A percentile compares a stretch with the other conserved stretches of the same genome.
These are phyloP conservation scores for Pharus latifolius DNA, from an alignment of 176 grass and related monocot species.

Conservation along the genomic window DNA sequence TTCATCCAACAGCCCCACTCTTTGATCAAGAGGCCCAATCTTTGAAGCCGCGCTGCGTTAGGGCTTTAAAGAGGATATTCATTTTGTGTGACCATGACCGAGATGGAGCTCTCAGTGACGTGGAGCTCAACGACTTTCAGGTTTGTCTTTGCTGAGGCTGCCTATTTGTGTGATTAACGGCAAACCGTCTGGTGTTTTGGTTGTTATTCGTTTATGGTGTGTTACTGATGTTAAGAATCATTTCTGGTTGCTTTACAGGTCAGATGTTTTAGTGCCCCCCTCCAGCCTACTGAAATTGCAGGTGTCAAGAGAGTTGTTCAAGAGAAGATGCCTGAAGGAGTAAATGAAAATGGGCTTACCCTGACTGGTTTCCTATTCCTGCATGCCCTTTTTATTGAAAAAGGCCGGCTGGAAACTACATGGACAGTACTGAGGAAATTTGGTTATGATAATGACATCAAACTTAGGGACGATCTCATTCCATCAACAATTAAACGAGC, in stretches of 20 bases:
- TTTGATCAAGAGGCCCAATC: slow-evolving; percentile 94
- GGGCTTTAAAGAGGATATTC: slow-evolving; percentile 90
- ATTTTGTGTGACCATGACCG: slow-evolving; percentile 84
- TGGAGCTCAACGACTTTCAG: slow-evolving; percentile 96
- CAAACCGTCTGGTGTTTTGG: not conserved
- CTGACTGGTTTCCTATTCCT: slow-evolving; percentile 94
- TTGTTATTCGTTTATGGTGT: not conserved
- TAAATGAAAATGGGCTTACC: slow-evolving; percentile 73
- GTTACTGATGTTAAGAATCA: not conserved
- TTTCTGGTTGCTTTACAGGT: slow-evolving; percentile 38
- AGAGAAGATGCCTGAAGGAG: slow-evolving; percentile 96
- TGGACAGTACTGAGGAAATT: slow-evolving; percentile 98
- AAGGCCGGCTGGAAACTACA: slow-evolving; percentile 89
- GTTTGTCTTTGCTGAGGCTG: slow-evolving; percentile 14
- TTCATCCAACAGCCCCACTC: slow-evolving; percentile 85
- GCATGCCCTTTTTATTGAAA: slow-evolving; percentile 97
- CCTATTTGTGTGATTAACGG: not conserved
- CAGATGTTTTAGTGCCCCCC: slow-evolving; percentile 81
- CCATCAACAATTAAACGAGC: slow-evolving; percentile 61
- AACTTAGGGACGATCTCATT: slow-evolving; percentile 87
- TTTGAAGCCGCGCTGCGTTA: slow-evolving; percentile 84
- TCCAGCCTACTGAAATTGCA: slow-evolving; percentile 84
- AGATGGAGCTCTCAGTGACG: slow-evolving; percentile 88
- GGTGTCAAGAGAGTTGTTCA: slow-evolving; percentile 95
- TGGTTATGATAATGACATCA: slow-evolving; percentile 92